Conservation (phyloP, 208 protist genomes). For the Acanthamoeba sp. region DNA sequence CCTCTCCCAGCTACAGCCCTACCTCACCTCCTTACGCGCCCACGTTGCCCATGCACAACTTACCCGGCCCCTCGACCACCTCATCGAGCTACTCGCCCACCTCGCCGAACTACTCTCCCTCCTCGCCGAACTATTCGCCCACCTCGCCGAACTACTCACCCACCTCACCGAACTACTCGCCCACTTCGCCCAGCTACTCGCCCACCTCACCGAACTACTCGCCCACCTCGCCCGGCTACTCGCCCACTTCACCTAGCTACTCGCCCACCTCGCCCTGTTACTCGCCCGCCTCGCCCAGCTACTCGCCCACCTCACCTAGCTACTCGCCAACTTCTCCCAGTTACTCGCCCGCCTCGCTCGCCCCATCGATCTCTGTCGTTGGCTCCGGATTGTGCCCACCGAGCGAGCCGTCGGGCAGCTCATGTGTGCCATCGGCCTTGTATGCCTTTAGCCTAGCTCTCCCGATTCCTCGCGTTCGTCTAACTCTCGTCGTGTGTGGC, state of each 20-base stretch:
- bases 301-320: constrained; percentile 80
- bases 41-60: constrained; percentile 88
- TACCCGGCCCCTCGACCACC: constrained; percentile 89
- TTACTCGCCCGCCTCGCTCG: constrained; percentile 77
- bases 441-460: too few species aligned
- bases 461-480: too few species aligned
- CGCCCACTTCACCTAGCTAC: constrained; percentile 89
- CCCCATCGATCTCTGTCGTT: too few species aligned
- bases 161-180: constrained; percentile 90
- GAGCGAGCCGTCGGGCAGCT: too few species aligned
- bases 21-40: constrained; percentile 89
- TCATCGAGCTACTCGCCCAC: constrained; percentile 89
- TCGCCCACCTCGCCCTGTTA: constrained; percentile 89
- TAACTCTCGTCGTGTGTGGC: too few species aligned
- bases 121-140: constrained; percentile 84
- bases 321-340: constrained; percentile 85
- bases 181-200: constrained; percentile 89
- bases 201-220: constrained; percentile 90
- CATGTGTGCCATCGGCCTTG: too few species aligned
- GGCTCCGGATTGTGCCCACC: too few species aligned
- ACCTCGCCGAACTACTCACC: constrained; percentile 90
- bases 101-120: constrained; percentile 82
- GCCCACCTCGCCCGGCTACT: constrained; percentile 88
- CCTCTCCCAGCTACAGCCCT: constrained; percentile 86
- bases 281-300: constrained; percentile 88